Percentiles rank a stretch among this genome's conserved stretches.
Conservation (phyloP, 176 grass and related monocot species). For the Eleusine coracana region DNA sequence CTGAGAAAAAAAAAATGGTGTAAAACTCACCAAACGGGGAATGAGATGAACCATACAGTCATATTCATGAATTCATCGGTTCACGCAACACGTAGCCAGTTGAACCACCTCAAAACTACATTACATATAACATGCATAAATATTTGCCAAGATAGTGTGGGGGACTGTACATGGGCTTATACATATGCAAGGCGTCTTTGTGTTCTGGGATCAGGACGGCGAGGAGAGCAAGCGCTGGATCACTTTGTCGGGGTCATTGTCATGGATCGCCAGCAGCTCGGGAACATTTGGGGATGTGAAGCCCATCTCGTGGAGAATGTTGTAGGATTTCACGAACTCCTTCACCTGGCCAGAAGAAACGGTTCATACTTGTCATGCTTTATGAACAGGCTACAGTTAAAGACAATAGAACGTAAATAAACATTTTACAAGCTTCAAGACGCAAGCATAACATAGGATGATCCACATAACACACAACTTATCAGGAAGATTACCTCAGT, state of each 20-base stretch:
- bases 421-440: not conserved
- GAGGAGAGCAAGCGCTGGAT: conserved; percentile 69
- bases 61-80: not conserved
- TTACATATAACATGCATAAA: conserved; percentile 3
- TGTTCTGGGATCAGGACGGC: conserved; percentile 44
- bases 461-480: not conserved
- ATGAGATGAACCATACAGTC: not conserved
- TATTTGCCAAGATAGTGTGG: conserved; percentile 7
- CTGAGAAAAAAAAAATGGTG: not conserved
- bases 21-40: not conserved
- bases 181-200: not conserved
- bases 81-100: too few relatives aligned
- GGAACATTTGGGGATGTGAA: conserved; percentile 83
- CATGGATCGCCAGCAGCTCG: conserved; percentile 84
- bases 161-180: conserved; percentile 30
- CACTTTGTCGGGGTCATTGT: conserved; percentile 94
- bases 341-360: conserved; percentile 59
- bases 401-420: not conserved
- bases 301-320: conserved; percentile 90
- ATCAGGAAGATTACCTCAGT: not conserved
- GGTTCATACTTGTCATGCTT: not conserved
- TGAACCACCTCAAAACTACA: not conserved
- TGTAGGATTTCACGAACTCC: conserved; percentile 99
- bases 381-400: not conserved
- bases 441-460: not conserved